Percentiles rank a stretch among this genome's conserved stretches.
Conservation (phyloP, 306 rosid genomes). For the Glycine soja region DNA sequence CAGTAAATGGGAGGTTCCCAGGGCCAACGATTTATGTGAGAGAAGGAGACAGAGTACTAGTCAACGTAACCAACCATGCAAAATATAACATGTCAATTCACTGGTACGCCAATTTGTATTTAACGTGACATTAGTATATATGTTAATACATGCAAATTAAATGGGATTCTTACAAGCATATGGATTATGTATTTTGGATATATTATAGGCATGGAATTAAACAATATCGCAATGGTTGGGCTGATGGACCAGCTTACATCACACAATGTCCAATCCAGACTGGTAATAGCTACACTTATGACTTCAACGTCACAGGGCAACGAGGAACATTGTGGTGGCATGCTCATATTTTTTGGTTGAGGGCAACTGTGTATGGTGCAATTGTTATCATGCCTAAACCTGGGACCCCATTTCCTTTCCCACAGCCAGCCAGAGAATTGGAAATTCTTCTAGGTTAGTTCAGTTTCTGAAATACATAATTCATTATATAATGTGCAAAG, state of each 20-base stretch:
- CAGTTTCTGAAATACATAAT: too few species aligned
- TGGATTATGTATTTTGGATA: background rate
- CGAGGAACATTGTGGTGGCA: slow-evolving; percentile 93
- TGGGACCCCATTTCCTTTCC: slow-evolving; percentile 74
- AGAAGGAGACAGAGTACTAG: slow-evolving; percentile 77
- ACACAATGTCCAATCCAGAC: slow-evolving; percentile 84
- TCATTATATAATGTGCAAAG: too few species aligned
- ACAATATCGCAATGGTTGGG: slow-evolving; percentile 86
- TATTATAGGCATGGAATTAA: slow-evolving; percentile 75
- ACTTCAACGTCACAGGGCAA: slow-evolving; percentile 84
- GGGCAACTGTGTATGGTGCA: slow-evolving; percentile 89
- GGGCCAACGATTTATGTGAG: slow-evolving; percentile 78
- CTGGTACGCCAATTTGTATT: slow-evolving; percentile 56
- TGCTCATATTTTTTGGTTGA: slow-evolving; percentile 88
- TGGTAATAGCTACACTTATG: slow-evolving; percentile 71
- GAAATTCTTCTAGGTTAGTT: slow-evolving; percentile 65
- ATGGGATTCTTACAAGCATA: slow-evolving; percentile 9
- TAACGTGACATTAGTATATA: background rate
- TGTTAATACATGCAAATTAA: background rate
- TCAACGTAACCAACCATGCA: slow-evolving; percentile 86
- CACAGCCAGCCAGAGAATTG: slow-evolving; percentile 70
- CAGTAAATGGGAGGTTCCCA: slow-evolving; percentile 81
- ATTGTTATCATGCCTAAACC: slow-evolving; percentile 81
- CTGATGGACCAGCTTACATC: slow-evolving; percentile 83
- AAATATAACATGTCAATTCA: slow-evolving; percentile 83